These are phyloP conservation scores for Boletus nobilissimus DNA, from an alignment of 1,284 basidiomycete genomes.

Conservation along the genomic window DNA sequence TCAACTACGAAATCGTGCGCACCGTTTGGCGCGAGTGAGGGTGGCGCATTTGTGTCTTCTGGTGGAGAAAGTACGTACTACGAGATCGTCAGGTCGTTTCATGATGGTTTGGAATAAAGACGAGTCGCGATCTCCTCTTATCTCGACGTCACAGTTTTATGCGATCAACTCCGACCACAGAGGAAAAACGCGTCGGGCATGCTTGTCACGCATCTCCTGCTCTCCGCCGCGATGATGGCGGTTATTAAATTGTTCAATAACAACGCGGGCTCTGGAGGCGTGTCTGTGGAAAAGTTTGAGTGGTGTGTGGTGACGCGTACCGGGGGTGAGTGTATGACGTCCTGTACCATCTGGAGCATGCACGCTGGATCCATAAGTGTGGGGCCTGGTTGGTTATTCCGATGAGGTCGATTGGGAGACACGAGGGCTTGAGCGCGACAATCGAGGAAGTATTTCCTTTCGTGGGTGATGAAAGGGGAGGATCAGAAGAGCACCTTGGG, in stretches of 20 bases:
- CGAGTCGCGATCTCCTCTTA: conserved; percentile 18
- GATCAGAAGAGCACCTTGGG: conserved; percentile 44
- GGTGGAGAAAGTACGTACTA: conserved; percentile 65
- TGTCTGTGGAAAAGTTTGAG: no score
- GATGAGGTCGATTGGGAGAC: conserved; percentile 71
- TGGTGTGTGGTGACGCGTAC: neutral
- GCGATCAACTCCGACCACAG: conserved; percentile 30
- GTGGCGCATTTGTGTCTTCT: conserved; percentile 32
- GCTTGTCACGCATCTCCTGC: neutral
- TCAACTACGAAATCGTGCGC: conserved; percentile 47
- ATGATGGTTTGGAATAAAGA: conserved; percentile 41
- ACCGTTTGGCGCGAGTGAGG: conserved; percentile 31
- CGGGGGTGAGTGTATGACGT: conserved; percentile 57
- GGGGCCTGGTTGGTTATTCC: conserved; percentile 79
- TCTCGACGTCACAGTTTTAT: conserved; percentile 19
- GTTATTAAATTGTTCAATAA: conserved; percentile 49
- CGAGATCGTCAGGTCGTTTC: conserved; percentile 54
- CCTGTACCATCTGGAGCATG: conserved; percentile 74
- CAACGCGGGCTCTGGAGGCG: conserved; percentile 45
- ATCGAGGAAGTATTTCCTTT: conserved; percentile 67
- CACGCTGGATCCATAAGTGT: conserved; percentile 62
- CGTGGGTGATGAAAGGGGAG: neutral
- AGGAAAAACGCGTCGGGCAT: conserved; percentile 8
- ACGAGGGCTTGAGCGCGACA: conserved; percentile 67
- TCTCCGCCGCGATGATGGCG: conserved; percentile 45